These are phyloP conservation scores for Quercus lobata DNA, from an alignment of 331 rosid species.

Conservation along the genomic window DNA sequence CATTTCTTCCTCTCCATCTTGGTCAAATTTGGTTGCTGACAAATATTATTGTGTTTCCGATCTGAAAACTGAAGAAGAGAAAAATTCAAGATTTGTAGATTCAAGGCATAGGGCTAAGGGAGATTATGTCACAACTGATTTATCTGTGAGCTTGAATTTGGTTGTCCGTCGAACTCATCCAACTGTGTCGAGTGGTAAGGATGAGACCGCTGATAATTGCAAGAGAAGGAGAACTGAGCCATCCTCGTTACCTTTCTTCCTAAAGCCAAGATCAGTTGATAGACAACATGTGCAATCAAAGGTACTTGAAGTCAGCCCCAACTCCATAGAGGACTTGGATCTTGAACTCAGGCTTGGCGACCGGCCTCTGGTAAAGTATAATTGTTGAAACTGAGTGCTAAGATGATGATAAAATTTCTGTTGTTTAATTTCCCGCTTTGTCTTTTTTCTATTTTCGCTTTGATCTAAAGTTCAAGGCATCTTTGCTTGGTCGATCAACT, in stretches of 20 bases:
- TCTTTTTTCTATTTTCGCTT: background rate
- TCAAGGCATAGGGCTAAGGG: constrained; percentile 28
- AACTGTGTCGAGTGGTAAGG: constrained; percentile 20
- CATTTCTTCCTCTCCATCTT: constrained; percentile 28
- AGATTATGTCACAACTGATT: constrained; percentile 32
- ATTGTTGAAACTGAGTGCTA: constrained; percentile 27
- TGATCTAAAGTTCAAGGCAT: constrained; percentile 15
- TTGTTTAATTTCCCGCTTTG: constrained; percentile 11
- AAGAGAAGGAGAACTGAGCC: constrained; percentile 63
- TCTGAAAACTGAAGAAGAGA: constrained; percentile 22
- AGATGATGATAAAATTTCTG: constrained; percentile 14
- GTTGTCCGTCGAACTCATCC: constrained; percentile 39
- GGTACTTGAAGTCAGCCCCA: constrained; percentile 38
- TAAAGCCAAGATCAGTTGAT: constrained; percentile 34
- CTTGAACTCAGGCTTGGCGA: constrained; percentile 89
- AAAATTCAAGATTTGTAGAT: constrained; percentile 39
- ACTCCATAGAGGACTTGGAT: constrained; percentile 75
- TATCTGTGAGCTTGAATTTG: constrained; percentile 60
- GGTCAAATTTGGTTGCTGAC: constrained; percentile 36
- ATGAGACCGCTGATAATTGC: constrained; percentile 32
- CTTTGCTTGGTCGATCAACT: constrained; percentile 25
- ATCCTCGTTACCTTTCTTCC: constrained; percentile 34
- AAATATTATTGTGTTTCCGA: constrained; percentile 18
- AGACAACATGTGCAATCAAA: constrained; percentile 20
- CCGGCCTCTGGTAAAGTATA: constrained; percentile 50